A percentile compares a stretch with the other conserved stretches of the same genome.
Evolutionary conservation across 331 rosid genomes (phyloP).

Genomic region (Dryas integrifolia): DNA sequence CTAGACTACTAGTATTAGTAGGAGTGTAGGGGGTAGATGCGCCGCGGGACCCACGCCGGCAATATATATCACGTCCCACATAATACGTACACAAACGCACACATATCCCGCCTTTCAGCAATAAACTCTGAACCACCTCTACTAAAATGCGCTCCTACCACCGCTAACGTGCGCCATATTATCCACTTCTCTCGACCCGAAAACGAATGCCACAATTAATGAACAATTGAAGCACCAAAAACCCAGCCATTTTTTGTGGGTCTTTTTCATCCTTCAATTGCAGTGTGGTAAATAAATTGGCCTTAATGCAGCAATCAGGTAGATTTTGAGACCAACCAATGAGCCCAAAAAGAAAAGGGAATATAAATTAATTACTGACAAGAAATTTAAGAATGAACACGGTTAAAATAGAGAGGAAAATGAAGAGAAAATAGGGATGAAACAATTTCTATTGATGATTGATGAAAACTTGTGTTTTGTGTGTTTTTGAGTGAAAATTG

Average conservation of each 20-base stretch:
- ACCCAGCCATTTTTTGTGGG: too few relatives aligned
- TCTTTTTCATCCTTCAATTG: not conserved
- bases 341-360: not conserved
- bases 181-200: not conserved
- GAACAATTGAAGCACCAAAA: too few relatives aligned
- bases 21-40: constrained; percentile 31
- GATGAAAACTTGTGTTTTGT: constrained; percentile 6
- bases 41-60: constrained; percentile 31
- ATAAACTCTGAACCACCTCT: constrained; percentile 6
- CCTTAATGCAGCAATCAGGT: not conserved
- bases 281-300: not conserved
- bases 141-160: constrained; percentile 11
- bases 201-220: too few relatives aligned
- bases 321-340: not conserved
- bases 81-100: not conserved
- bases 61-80: not conserved
- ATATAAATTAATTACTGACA: not conserved
- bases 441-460: constrained; percentile 11
- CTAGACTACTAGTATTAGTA: not conserved
- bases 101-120: constrained; percentile 14
- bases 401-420: not conserved
- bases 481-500: not conserved
- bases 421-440: not conserved
- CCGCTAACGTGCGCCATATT: constrained; percentile 14
- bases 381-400: not conserved